These are phyloP conservation scores for Brassica balearica DNA, from an alignment of 441 rosid genomes.

Conservation along the genomic window DNA sequence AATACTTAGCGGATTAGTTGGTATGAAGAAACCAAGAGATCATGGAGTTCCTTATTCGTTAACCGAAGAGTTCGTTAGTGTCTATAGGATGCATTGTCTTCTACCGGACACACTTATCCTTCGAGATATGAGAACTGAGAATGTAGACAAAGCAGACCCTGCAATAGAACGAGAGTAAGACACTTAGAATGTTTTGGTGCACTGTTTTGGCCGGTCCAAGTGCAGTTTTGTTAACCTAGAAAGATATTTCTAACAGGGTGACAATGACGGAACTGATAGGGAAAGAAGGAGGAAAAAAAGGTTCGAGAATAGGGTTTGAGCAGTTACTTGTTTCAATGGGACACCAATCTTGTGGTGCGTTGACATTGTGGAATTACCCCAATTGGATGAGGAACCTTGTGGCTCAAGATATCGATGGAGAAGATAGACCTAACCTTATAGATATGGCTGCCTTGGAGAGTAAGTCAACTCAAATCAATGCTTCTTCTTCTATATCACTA, in stretches of 20 bases:
- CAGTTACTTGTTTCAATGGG: constrained; percentile 70
- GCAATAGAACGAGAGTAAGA: constrained; percentile 50
- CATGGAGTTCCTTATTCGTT: constrained; percentile 55
- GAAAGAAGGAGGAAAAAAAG: constrained; percentile 48
- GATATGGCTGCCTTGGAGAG: constrained; percentile 76
- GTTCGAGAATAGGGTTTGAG: constrained; percentile 58
- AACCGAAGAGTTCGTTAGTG: constrained; percentile 70
- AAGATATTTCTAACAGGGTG: constrained; percentile 45
- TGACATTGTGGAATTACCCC: constrained; percentile 72
- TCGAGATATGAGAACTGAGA: constrained; percentile 50
- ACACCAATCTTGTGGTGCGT: constrained; percentile 65
- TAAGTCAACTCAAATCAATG: constrained; percentile 34
- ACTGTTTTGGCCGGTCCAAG: neutral
- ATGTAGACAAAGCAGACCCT: constrained; percentile 46
- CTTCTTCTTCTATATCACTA: neutral
- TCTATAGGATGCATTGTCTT: constrained; percentile 71
- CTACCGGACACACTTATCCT: constrained; percentile 61
- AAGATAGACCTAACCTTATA: constrained; percentile 58
- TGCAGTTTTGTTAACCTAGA: constrained; percentile 5
- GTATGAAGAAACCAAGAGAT: constrained; percentile 63
- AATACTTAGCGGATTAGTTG: constrained; percentile 65
- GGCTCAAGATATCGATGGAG: constrained; percentile 64
- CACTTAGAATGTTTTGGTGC: neutral
- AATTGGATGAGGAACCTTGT: constrained; percentile 72
- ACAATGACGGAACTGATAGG: constrained; percentile 62